phyloP scores from a whole-genome alignment of 75 land plant species.

The Cryptomeria japonica region DNA sequence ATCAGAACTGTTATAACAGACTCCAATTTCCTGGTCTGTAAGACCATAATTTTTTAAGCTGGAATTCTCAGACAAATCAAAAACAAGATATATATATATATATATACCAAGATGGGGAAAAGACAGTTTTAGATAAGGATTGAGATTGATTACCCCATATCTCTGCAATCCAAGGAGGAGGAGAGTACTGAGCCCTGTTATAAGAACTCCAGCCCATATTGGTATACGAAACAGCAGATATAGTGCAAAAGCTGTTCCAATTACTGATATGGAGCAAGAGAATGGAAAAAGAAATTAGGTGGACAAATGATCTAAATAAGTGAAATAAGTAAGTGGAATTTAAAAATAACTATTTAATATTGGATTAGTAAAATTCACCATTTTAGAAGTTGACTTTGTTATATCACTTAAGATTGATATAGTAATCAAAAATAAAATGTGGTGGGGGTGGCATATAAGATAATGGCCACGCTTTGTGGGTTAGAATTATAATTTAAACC shows the following conservation, averaged over 20 bases:
- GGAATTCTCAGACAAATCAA: too few species aligned
- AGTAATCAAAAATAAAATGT: too few species aligned
- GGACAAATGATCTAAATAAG: slow-evolving; percentile 32
- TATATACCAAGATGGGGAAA: neutral
- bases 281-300: slow-evolving; percentile 32
- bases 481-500: neutral
- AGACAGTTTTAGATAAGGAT: neutral
- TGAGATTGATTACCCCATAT: slow-evolving; percentile 62
- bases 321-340: neutral
- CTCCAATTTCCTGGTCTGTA: slow-evolving; percentile 34
- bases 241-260: slow-evolving; percentile 39
- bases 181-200: slow-evolving; percentile 75
- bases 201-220: slow-evolving; percentile 80
- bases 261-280: slow-evolving; percentile 13
- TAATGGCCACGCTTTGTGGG: too few species aligned
- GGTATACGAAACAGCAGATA: slow-evolving; percentile 44
- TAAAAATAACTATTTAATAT: too few species aligned
- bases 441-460: too few species aligned
- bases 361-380: too few species aligned
- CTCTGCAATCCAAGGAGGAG: slow-evolving; percentile 71
- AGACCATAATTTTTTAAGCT: too few species aligned
- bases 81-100: too few species aligned
- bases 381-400: too few species aligned
- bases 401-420: too few species aligned
- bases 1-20: slow-evolving; percentile 22